Evolutionary conservation across 441 rosid genomes (phyloP).

Genomic region (Sinapis alba): DNA sequence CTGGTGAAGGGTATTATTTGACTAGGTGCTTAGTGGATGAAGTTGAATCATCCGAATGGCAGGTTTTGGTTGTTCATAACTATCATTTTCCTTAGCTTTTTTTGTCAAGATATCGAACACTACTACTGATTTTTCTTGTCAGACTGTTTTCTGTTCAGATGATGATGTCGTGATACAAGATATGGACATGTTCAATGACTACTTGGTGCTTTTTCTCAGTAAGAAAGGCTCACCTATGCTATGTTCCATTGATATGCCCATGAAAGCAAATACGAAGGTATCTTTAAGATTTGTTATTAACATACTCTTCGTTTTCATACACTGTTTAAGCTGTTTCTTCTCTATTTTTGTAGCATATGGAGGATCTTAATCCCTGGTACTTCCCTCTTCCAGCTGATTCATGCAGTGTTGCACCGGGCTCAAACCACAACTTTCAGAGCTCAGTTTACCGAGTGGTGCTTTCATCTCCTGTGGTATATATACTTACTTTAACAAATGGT

Average conservation of each 20-base stretch:
- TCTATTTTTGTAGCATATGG: conserved; percentile 34
- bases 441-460: conserved; percentile 71
- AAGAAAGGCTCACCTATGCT: conserved; percentile 60
- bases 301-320: neutral
- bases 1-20: conserved; percentile 63
- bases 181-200: conserved; percentile 79
- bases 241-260: conserved; percentile 75
- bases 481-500: conserved; percentile 25
- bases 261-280: conserved; percentile 55
- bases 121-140: conserved; percentile 14
- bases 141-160: conserved; percentile 71
- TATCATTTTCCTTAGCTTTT: neutral
- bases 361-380: conserved; percentile 78
- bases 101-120: conserved; percentile 10
- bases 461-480: conserved; percentile 91
- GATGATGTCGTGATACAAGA: conserved; percentile 70
- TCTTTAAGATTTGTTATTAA: conserved; percentile 14
- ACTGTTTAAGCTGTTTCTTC: neutral
- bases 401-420: conserved; percentile 71
- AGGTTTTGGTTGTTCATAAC: conserved; percentile 46
- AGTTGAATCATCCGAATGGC: conserved; percentile 53
- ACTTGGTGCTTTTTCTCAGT: conserved; percentile 68
- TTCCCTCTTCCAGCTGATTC: conserved; percentile 74
- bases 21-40: conserved; percentile 58
- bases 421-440: conserved; percentile 76